Conservation (phyloP, 1,139 yeast genomes). For the Saccharomycopsis hybrid region DNA sequence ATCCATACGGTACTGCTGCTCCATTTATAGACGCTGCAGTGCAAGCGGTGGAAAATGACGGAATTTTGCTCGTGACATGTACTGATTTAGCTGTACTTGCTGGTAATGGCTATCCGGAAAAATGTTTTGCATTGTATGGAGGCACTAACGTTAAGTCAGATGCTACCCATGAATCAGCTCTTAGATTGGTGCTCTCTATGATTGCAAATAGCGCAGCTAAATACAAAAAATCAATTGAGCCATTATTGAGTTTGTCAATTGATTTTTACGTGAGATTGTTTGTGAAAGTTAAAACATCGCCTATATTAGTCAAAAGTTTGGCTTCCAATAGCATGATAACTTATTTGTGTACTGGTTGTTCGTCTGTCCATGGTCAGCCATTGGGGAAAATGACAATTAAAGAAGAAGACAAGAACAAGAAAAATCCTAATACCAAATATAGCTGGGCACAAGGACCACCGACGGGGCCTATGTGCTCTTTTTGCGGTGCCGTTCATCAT, state of each 20-base stretch:
- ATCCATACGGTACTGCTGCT: conserved; percentile 96
- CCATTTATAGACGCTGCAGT: conserved; percentile 91
- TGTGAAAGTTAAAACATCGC: conserved; percentile 68
- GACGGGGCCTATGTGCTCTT: conserved; percentile 51
- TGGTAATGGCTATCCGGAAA: conserved; percentile 94
- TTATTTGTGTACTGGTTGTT: conserved; percentile 86
- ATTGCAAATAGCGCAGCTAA: conserved; percentile 83
- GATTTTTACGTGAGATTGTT: conserved; percentile 90
- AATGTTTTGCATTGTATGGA: conserved; percentile 93
- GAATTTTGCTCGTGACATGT: conserved; percentile 82
- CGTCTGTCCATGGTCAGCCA: conserved; percentile 61
- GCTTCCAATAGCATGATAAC: conserved; percentile 71
- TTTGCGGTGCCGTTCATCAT: conserved; percentile 65
- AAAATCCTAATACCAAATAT: conserved; percentile 38
- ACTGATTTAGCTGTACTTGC: conserved; percentile 95
- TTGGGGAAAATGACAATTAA: conserved; percentile 56
- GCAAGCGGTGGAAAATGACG: conserved; percentile 74
- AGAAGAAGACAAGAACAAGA: conserved; percentile 29
- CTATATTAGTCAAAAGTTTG: conserved; percentile 70
- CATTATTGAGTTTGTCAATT: conserved; percentile 74
- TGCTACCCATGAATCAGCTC: conserved; percentile 88
- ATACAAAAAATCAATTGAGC: conserved; percentile 82
- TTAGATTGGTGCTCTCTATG: conserved; percentile 72
- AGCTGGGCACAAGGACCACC: conserved; percentile 54
- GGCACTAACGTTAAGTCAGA: conserved; percentile 80